phyloP scores from a whole-genome alignment of 73 alveolate genomes.

The Breviolum minutum region DNA sequence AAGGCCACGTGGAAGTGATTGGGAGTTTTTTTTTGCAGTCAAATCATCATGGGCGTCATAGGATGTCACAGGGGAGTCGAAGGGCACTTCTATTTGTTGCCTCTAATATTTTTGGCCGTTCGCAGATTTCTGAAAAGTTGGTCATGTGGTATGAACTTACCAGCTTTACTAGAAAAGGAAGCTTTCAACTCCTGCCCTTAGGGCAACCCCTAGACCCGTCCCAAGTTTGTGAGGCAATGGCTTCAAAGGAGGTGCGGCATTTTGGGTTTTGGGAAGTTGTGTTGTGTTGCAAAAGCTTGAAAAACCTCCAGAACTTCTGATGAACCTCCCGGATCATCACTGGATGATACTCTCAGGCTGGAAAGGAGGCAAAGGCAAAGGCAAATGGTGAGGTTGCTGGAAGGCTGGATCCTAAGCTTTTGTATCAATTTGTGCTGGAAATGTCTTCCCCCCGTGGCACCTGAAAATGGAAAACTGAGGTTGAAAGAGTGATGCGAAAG shows the following conservation, averaged over 20 bases:
- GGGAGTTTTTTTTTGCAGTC: background rate
- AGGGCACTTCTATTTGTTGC: too few species aligned
- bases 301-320: background rate
- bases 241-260: background rate
- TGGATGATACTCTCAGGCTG: conserved; percentile 21
- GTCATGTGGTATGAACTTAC: too few species aligned
- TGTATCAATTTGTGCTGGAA: too few species aligned
- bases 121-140: too few species aligned
- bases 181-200: too few species aligned
- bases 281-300: background rate
- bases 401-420: background rate
- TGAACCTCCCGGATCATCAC: background rate
- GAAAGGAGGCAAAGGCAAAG: conserved; percentile 64
- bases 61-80: background rate
- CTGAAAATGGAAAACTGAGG: too few species aligned
- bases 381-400: conserved; percentile 28
- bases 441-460: too few species aligned
- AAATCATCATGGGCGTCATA: background rate
- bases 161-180: too few species aligned
- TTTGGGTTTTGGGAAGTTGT: background rate
- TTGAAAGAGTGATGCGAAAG: too few species aligned
- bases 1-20: background rate
- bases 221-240: background rate
- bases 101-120: too few species aligned
- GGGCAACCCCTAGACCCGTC: too few species aligned